Evolutionary conservation across 2,329 filamentous ascomycete genomes (phyloP), one percentile per base, ranked within the genome.

Genomic region (Verruconis gallopava): DNA sequence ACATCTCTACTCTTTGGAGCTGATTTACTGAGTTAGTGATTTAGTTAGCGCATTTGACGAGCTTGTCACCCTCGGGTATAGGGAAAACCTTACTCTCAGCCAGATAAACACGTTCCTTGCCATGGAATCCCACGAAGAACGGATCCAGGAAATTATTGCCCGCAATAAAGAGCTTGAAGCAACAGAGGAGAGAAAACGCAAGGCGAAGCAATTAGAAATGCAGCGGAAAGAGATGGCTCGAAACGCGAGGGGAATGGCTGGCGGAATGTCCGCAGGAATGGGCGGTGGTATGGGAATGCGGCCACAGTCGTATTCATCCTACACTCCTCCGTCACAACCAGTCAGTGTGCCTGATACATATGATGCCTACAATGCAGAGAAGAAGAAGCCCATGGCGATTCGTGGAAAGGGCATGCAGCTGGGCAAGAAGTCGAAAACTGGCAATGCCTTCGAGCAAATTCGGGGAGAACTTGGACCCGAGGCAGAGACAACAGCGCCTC

Each of bases 81-180:
- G 91, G 56, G 91, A 98, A 68, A 98, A 98, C 63, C 68, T 98
- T 52, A 93, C 89, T 18, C 76, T 98, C 54, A 85, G 79, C 64
- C 93, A 98, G 66, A 98, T 98, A 70, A 95, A 93, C 73, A 95
- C 91, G 2, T 98, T 98, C 71, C 65, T 98, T 52, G 93, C 96
- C 58, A 98, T 98, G 91, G 91, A 98, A 64, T 91, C 82, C 63
- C 91, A 98, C 57, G 93, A 98, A 65, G 91, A 98, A 72, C 79
- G 91, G 58, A 96, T 98, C 52, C 91, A 98, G 63, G 91, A 95
- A 59, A 98, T 95, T 49, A 95, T 95, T 57, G 85, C 86, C 48
- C 74, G 85, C 60, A 98, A 98, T 73, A 98, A 98, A 69, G 93
- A 98, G 64, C 72, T 98, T 52, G 91, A 98, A 64, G 93, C 91